phyloP scores from a whole-genome alignment of 2,329 filamentous ascomycete genomes.

The Penicillium sp. region DNA sequence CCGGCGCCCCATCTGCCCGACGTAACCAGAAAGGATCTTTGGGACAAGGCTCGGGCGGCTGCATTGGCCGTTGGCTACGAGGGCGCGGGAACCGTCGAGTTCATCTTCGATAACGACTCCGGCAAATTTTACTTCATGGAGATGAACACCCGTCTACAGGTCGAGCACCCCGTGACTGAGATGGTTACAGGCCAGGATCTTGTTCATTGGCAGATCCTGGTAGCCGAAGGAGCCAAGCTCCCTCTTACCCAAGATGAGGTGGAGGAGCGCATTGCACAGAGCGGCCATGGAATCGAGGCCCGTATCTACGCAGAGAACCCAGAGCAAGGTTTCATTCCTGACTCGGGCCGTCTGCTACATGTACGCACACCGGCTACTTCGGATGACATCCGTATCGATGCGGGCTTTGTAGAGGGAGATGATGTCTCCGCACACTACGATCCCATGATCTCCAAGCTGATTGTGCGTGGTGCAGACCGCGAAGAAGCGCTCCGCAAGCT shows the following conservation, averaged over 20 bases:
- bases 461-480: constrained; percentile 78
- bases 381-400: constrained; percentile 83
- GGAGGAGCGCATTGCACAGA: constrained; percentile 68
- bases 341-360: constrained; percentile 85
- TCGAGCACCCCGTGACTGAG: constrained; percentile 93
- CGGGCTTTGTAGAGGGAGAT: constrained; percentile 88
- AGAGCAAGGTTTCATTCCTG: constrained; percentile 86
- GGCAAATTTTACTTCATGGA: constrained; percentile 72
- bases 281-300: constrained; percentile 90
- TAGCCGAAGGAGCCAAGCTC: constrained; percentile 71
- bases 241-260: constrained; percentile 68
- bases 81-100: constrained; percentile 68
- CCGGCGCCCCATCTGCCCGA: constrained; percentile 64
- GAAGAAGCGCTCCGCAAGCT: constrained; percentile 82
- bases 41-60: constrained; percentile 65
- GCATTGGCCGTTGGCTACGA: constrained; percentile 66
- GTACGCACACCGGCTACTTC: constrained; percentile 71
- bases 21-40: constrained; percentile 62
- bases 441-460: constrained; percentile 98
- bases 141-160: constrained; percentile 82
- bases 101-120: constrained; percentile 69
- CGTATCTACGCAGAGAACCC: constrained; percentile 97
- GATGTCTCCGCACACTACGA: constrained; percentile 94
- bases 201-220: constrained; percentile 92
- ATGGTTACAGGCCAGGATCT: constrained; percentile 76